Percentiles rank a stretch among this genome's conserved stretches.
Evolutionary conservation across 2,329 filamentous ascomycete species (phyloP).

Genomic region (Aspergillus sp.): DNA sequence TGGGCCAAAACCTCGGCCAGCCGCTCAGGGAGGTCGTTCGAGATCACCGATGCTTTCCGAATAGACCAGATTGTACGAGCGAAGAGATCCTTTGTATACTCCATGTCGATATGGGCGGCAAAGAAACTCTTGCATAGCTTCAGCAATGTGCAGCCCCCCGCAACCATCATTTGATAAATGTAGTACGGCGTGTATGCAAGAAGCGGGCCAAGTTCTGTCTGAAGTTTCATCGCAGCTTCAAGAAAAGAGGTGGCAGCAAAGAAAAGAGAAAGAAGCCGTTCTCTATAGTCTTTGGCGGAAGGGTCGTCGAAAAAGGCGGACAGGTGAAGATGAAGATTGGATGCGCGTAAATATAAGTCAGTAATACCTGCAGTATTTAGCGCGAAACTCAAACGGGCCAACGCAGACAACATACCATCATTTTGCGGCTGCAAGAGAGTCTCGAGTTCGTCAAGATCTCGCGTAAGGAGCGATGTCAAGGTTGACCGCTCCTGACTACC

Average conservation of each 20-base stretch:
- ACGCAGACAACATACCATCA: slow-evolving; percentile 39
- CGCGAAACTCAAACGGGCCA: not conserved
- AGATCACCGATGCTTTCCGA: slow-evolving; percentile 63
- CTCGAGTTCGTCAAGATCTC: slow-evolving; percentile 57
- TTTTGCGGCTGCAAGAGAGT: slow-evolving; percentile 52
- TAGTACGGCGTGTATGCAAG: slow-evolving; percentile 63
- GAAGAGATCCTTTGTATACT: slow-evolving; percentile 62
- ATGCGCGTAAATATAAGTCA: slow-evolving; percentile 52
- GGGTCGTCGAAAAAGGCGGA: slow-evolving; percentile 57
- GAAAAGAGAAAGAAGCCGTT: slow-evolving; percentile 51
- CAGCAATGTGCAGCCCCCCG: slow-evolving; percentile 65
- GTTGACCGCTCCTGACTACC: slow-evolving; percentile 50
- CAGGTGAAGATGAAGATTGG: slow-evolving; percentile 53
- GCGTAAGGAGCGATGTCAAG: slow-evolving; percentile 50
- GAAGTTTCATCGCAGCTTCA: slow-evolving; percentile 51
- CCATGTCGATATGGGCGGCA: slow-evolving; percentile 59
- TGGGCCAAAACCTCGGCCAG: slow-evolving; percentile 69
- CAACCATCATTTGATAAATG: slow-evolving; percentile 70
- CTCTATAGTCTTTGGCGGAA: slow-evolving; percentile 50
- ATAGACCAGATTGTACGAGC: slow-evolving; percentile 63
- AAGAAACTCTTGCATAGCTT: slow-evolving; percentile 71
- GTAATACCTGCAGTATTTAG: slow-evolving; percentile 44
- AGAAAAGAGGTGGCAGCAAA: slow-evolving; percentile 52
- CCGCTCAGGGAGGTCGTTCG: slow-evolving; percentile 67
- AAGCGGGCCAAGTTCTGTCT: slow-evolving; percentile 50